Base-by-base conservation (phyloP, 495 filamentous ascomycete species). In the Aspergillus olivimuriae region DNA sequence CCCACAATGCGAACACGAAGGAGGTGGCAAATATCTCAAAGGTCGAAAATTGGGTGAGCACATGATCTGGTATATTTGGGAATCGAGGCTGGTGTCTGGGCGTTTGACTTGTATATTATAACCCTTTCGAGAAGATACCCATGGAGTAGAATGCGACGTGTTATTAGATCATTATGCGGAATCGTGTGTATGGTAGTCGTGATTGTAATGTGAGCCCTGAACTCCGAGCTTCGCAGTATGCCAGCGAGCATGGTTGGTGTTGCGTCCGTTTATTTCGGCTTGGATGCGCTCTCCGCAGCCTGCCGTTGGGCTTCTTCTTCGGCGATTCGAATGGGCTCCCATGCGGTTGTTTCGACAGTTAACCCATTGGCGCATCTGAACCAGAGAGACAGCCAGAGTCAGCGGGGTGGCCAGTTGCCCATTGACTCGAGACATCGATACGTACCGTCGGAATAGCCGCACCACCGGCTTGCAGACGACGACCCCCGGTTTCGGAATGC, bases 331-430 rank as follows among this genome's bases (percentile, higher is more conserved):
- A 67, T 43, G 16, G 58, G 60, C 43, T 92, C 86, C 84, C 85
- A 91, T 37, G 75, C 68, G 17, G 87, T 94, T 18, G 87, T 94
- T 63, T 95, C 89, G 8, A 89, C 84, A 48, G 74, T 84, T 60
- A 91, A 79, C 42, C 75, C 81, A 54, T 80, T 78, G 21, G 76
- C 75, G 65, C 89, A 94, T 43, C 88, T 95, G 60, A 23, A 40
- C 14, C 24, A 55, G 48, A 52, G 15, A 19, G 12, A 11, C 17
- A 38, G 20, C 20, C 6, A 38, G 16, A 51, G 52, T 44, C 15
- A 43, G 19, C 18, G 14, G 5, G 24, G 5, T 5, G 24, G 24
- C 6, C 24, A 28, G 24, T 18, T 20, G 3, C 18, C 30, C 8
- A 15, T 38, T 11, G 2, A 30, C 11, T 4, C 32, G 41, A 47